Evolutionary conservation across 768 basidiomycete species (phyloP), one percentile per base, ranked within the genome.

Genomic region (Baorangia bicolor): DNA sequence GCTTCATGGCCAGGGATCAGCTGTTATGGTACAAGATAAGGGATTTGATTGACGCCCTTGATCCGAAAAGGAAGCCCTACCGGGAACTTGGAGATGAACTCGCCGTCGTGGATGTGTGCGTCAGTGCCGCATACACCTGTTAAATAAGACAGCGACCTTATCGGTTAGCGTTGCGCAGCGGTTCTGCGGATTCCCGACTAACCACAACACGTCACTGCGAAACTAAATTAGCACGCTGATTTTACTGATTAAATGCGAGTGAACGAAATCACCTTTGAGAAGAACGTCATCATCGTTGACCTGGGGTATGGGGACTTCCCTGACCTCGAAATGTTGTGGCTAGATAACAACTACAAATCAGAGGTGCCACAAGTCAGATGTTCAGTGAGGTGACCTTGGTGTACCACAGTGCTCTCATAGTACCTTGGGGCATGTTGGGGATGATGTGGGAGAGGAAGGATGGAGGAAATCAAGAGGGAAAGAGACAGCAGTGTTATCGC

Each of bases 321-420:
- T 84, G 55, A 90, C 77, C 53, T 82, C 81, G 61, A 90, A 91
- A 47, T 88, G 70, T 63, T 75, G 73, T 51, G 89, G 83, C 86
- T 89, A 63, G 58, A 68, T 39, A 47, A 55, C 25, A 49, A 41
- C 7, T n/a, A 47, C 40, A 20, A 12, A 41, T 69, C 41, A 61
- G 58, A 61, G 31, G 12, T 21, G 47, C 4, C 47, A 41, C 51
- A 43, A 25, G 23, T 45, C 16, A 28, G 16, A n/a, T 11, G 33
- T 42, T 20, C 42, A 20, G 66, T 6, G 56, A 6, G 3, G 74
- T 39, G 61, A 89, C 88, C 58, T 77, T 77, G 64, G 79, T 79
- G 74, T 90, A 92, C 75, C 81, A 90, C 61, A 90, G 73, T 18
- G 89, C 89, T 71, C 83, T 81, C 89, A 92, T 91, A 25, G 77